Percentiles rank a stretch among this genome's conserved stretches.
These are phyloP conservation scores for Cyathus striatus DNA, from an alignment of 768 basidiomycete genomes.

Conservation along the genomic window DNA sequence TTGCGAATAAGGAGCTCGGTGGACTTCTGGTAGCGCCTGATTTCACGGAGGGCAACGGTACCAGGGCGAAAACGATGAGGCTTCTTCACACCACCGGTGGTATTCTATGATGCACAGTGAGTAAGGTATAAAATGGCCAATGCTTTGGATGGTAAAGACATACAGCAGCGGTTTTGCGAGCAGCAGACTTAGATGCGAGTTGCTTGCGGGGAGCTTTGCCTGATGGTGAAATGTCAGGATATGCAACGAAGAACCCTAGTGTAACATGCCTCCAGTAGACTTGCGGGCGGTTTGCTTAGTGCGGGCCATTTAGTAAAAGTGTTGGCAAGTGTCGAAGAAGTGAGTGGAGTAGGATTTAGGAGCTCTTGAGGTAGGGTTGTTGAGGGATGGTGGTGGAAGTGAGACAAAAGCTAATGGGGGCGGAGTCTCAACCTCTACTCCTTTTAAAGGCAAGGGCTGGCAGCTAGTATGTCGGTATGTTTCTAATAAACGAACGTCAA, in stretches of 20 bases:
- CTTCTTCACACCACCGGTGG: constrained; percentile 72
- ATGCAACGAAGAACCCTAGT: neutral
- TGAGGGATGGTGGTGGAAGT: constrained; percentile 14
- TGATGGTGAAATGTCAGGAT: constrained; percentile 13
- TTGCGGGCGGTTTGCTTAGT: constrained; percentile 78
- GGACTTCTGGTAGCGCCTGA: constrained; percentile 60
- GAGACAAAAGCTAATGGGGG: no score
- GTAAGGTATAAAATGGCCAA: neutral
- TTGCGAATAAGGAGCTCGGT: constrained; percentile 63
- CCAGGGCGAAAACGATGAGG: constrained; percentile 79
- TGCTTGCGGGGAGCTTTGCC: constrained; percentile 60
- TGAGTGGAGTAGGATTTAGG: constrained; percentile 4
- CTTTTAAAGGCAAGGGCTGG: no score
- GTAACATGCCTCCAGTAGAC: constrained; percentile 58
- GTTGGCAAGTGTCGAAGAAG: constrained; percentile 2
- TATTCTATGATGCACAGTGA: constrained; percentile 22
- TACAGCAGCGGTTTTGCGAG: constrained; percentile 51
- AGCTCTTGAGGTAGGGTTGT: constrained; percentile 15
- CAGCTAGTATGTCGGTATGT: no score
- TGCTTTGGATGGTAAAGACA: constrained; percentile 9
- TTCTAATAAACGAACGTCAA: no score
- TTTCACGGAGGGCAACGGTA: constrained; percentile 75
- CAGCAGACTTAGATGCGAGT: constrained; percentile 54
- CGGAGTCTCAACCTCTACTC: no score
- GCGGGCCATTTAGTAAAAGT: constrained; percentile 48